Evolutionary conservation across 2,329 filamentous ascomycete species (phyloP).

Genomic region (Lecanicillium sp.): DNA sequence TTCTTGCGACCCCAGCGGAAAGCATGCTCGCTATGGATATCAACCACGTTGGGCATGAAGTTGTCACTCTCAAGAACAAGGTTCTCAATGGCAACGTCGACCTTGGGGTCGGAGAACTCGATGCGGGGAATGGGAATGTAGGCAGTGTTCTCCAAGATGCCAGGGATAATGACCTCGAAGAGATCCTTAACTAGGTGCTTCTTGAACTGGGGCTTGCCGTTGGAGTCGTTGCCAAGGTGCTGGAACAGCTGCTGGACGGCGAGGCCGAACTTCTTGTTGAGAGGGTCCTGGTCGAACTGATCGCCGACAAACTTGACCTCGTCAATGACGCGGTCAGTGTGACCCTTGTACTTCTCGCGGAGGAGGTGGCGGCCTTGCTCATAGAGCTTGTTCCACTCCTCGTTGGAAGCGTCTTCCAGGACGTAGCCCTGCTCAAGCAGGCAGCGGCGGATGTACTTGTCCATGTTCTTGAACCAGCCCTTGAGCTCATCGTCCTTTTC

Average conservation of each 20-base stretch:
- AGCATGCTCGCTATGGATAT: conserved; percentile 88
- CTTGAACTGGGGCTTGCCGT: conserved; percentile 85
- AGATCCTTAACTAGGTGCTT: conserved; percentile 86
- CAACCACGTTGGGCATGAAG: conserved; percentile 84
- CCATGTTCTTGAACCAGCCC: conserved; percentile 76
- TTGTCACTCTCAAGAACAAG: conserved; percentile 94
- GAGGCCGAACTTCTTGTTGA: conserved; percentile 73
- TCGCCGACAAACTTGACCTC: conserved; percentile 84
- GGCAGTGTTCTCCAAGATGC: conserved; percentile 71
- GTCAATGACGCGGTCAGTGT: conserved; percentile 80
- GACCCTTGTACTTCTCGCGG: conserved; percentile 76
- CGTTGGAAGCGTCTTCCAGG: conserved; percentile 69
- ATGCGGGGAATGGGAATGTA: conserved; percentile 93
- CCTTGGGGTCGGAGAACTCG: conserved; percentile 76
- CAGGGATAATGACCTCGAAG: conserved; percentile 77
- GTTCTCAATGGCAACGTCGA: conserved; percentile 90
- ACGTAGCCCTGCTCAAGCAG: conserved; percentile 88
- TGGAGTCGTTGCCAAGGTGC: conserved; percentile 77
- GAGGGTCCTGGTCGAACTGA: conserved; percentile 82
- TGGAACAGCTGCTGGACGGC: conserved; percentile 79
- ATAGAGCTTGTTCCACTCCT: conserved; percentile 78
- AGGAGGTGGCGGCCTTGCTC: conserved; percentile 82
- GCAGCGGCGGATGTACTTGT: conserved; percentile 73
- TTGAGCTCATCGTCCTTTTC: conserved; percentile 81
- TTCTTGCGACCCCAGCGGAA: conserved; percentile 92